These are phyloP conservation scores for Auriscalpium vulgare DNA, from an alignment of 768 basidiomycete genomes.

Conservation along the genomic window DNA sequence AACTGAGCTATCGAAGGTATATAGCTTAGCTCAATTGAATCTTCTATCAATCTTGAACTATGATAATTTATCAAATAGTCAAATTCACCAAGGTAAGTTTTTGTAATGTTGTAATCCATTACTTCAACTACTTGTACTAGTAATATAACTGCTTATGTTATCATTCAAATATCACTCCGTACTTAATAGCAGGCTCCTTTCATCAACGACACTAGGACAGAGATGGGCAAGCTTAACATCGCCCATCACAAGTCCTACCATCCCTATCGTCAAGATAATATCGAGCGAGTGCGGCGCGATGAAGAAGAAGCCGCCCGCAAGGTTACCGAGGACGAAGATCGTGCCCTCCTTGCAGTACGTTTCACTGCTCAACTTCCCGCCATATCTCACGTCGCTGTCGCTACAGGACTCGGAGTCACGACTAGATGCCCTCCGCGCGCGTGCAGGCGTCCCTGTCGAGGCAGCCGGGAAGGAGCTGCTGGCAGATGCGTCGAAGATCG, in stretches of 20 bases:
- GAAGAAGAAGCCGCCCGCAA: constrained; percentile 69
- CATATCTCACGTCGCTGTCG: not conserved
- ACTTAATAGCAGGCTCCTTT: no score
- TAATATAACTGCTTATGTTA: no score
- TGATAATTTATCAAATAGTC: no score
- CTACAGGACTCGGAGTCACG: constrained; percentile 74
- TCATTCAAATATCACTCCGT: no score
- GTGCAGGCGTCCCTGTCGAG: constrained; percentile 38
- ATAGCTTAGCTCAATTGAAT: no score
- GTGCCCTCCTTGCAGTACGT: constrained; percentile 64
- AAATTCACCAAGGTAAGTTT: no score
- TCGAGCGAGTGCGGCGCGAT: constrained; percentile 71
- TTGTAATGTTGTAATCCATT: no score
- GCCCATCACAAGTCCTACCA: constrained; percentile 91
- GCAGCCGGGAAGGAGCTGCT: constrained; percentile 4
- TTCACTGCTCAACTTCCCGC: not conserved
- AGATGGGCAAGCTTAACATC: constrained; percentile 82
- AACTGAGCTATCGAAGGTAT: constrained; percentile 7
- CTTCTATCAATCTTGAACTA: no score
- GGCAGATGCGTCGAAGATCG: constrained; percentile 5
- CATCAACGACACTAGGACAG: no score
- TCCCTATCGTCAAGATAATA: constrained; percentile 78
- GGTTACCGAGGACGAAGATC: constrained; percentile 63
- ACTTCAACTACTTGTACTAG: no score
- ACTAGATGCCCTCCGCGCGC: constrained; percentile 53